Evolutionary conservation across 2,329 filamentous ascomycete genomes (phyloP).

Genomic region (Beauveria rudraprayagi): DNA sequence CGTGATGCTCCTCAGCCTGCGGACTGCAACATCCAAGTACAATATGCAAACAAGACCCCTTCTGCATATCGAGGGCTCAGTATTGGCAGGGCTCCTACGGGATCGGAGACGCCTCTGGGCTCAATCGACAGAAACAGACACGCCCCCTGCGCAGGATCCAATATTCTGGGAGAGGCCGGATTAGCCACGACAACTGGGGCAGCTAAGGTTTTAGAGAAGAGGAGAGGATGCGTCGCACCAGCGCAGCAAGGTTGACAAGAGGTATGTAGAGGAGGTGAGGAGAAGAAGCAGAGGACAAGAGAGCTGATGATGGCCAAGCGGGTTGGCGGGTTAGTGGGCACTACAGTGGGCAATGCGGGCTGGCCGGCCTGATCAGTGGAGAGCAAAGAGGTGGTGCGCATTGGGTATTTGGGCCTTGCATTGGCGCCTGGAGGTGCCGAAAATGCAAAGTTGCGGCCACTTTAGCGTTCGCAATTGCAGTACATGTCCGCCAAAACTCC

Average conservation of each 20-base stretch:
- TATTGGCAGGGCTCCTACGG: background rate
- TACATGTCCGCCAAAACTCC: background rate
- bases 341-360: too few relatives aligned
- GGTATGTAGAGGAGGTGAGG: too few relatives aligned
- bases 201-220: background rate
- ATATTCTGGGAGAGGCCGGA: background rate
- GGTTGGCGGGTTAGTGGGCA: background rate
- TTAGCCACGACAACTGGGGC: background rate
- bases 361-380: too few relatives aligned
- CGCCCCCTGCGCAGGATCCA: background rate
- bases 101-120: conserved; percentile 5
- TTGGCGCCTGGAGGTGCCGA: background rate
- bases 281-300: too few relatives aligned
- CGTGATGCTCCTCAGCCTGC: background rate
- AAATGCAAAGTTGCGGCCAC: too few relatives aligned
- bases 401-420: background rate
- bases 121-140: conserved; percentile 2
- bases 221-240: background rate
- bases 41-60: background rate
- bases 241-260: background rate
- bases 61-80: background rate
- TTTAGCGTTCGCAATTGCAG: background rate
- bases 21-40: background rate
- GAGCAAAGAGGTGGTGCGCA: too few relatives aligned
- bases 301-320: too few relatives aligned